Evolutionary conservation across 2,329 filamentous ascomycete species (phyloP).

Genomic region (Corynespora cassiicola): DNA sequence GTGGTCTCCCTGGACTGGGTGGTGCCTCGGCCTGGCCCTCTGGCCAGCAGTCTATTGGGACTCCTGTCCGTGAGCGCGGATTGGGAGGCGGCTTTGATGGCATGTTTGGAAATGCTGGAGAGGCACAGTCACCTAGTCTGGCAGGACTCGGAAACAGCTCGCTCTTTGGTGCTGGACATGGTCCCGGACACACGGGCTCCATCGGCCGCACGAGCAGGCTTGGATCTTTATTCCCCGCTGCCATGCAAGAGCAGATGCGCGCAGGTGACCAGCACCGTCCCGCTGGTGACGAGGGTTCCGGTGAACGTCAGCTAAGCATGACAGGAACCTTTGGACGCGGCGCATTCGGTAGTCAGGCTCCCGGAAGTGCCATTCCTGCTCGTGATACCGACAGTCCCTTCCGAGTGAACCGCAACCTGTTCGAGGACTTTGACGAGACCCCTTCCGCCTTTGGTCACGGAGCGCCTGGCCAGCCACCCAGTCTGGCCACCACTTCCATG

Average conservation of each 20-base stretch:
- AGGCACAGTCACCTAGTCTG: conserved; percentile 77
- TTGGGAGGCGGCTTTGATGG: conserved; percentile 59
- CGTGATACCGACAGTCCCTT: conserved; percentile 51
- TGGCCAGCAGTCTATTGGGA: conserved; percentile 77
- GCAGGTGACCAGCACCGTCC: conserved; percentile 50
- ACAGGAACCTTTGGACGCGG: conserved; percentile 72
- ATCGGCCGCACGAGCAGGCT: conserved; percentile 81
- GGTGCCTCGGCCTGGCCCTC: conserved; percentile 69
- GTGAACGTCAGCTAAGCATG: conserved; percentile 50
- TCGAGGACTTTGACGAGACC: conserved; percentile 50
- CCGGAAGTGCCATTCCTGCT: conserved; percentile 31
- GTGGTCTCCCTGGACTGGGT: conserved; percentile 61
- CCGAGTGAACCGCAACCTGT: conserved; percentile 43
- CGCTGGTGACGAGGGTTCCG: conserved; percentile 65
- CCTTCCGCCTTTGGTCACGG: conserved; percentile 33
- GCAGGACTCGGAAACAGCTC: conserved; percentile 68
- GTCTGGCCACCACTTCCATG: conserved; percentile 35
- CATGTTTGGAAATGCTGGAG: conserved; percentile 77
- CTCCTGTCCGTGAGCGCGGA: conserved; percentile 66
- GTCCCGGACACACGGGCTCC: conserved; percentile 65
- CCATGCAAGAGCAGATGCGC: conserved; percentile 93
- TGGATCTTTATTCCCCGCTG: conserved; percentile 83
- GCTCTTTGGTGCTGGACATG: conserved; percentile 69
- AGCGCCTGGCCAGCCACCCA: conserved; percentile 25
- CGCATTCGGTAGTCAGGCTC: conserved; percentile 54